Base-by-base conservation (phyloP, 768 basidiomycete species). In the Tricholoma sp. region DNA sequence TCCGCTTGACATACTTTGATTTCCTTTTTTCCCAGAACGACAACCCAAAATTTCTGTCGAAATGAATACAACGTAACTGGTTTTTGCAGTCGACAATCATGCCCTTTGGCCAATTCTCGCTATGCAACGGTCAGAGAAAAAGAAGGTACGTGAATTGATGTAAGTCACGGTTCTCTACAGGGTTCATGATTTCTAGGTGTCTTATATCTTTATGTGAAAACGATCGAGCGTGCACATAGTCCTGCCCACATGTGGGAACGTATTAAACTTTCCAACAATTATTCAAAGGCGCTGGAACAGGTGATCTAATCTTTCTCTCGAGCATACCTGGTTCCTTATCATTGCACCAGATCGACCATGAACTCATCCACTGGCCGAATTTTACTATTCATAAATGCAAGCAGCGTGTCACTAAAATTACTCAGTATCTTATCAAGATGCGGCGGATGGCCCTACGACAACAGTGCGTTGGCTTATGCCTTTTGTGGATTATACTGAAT, bases 11-110 rank as follows among this genome's bases (percentile, higher is more conserved):
- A 47, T 32, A 42, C 31, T 29, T 49, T 41, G 29, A 8, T 39
- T 28, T 50, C 60, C 59, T 52, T 50, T 33, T 58, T 33, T 57
- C 13, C 24, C 69, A 96, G 94, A 72, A 96, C 96, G 0, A 77
- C 85, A 1, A 97, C 94, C 1, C 96, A 98, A 73, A 98, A 97
- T 69, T 98, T 99, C 75, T 98, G 97, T 74, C 80, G 95, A 53
- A 99, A 99, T 72, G 94, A 97, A 74, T 98, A 97, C 78, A 99
- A 99, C 71, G 88, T 98, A 28, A 95, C 95, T 10, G 97, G 97
- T 18, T 80, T 98, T 62, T 99, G 97, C 73, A 92, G 84, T 67
- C 78, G 95, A 55, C 93, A 95, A 66, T 94, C 94, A 49, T 98
- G 97, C 74, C 97, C 97, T 0, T 75, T 99, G n/a, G 97, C 97